Evolutionary conservation across 2,329 filamentous ascomycete species (phyloP), one percentile per base, ranked within the genome.

Genomic region (Colletotrichum incanum): DNA sequence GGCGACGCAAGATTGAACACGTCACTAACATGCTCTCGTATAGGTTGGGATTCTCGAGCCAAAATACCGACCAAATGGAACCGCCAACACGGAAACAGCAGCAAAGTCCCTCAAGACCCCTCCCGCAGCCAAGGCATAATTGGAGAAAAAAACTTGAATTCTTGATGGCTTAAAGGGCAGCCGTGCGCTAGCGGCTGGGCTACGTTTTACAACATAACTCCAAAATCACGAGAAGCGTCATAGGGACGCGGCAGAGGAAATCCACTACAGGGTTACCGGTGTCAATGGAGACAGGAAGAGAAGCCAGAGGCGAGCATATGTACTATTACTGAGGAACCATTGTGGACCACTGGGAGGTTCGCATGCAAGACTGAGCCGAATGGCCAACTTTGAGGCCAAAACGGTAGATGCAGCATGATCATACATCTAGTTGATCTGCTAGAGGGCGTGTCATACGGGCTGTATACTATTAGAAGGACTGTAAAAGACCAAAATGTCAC

Each of bases 31-130:
- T 16, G 12, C 3, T 6, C 37, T 28, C 14, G 14, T 11, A n/a
- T 65, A 84, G 83, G 81, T 84, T 72, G 83, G 83, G n/a, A 75
- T 85, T 5, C 74, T 84, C 61, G 79, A 83, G 73, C 83, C 83
- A 11, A 79, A 79, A 73, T 84, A 81, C 41, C 56, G 56, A 41
- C 60, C 70, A 58, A 64, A 74, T 26, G 74, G 73, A 14, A 43
- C 60, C 41, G n/a, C 47, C 60, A 74, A 72, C 52, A 72, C 52
- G 37, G 56, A 43, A 12, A 66, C 68, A 14, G 72, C 73, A 3
- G 72, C 71, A 9, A 74, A 74, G 45, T 74, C 73, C 6, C 56
- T 74, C 45, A 72, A 28, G 37, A 45, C 39, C 1, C 56, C 55
- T 14, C 47, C 54, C 14, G 18, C 12, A n/a, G 23, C 31, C 5